These are phyloP conservation scores for Fusarium dlaminii DNA, from an alignment of 2,329 filamentous ascomycete genomes.

Conservation along the genomic window DNA sequence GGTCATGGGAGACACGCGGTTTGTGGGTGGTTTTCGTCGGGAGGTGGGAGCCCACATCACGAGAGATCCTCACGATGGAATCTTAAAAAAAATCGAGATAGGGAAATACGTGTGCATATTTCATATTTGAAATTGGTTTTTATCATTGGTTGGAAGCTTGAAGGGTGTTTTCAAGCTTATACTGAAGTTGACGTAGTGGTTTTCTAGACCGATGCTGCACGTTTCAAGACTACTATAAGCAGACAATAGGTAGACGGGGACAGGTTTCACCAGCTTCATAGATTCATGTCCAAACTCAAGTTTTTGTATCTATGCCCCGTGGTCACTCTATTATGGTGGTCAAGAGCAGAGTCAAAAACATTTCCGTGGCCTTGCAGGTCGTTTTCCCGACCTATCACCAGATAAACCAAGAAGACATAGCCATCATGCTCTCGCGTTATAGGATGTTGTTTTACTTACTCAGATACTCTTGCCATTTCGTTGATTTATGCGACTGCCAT, in stretches of 20 bases:
- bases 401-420: neutral
- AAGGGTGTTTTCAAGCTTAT: neutral
- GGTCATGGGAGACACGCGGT: neutral
- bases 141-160: neutral
- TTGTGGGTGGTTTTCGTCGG: neutral
- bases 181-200: neutral
- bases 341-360: too few relatives aligned
- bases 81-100: neutral
- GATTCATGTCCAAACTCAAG: neutral
- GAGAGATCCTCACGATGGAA: neutral
- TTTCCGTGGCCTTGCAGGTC: neutral
- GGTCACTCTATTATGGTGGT: neutral
- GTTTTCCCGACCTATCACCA: neutral
- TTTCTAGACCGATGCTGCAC: neutral
- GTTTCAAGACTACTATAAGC: neutral
- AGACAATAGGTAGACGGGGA: neutral
- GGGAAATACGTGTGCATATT: neutral
- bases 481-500: neutral
- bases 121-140: neutral
- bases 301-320: too few relatives aligned
- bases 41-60: conserved; percentile 18
- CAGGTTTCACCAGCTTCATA: neutral
- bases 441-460: neutral
- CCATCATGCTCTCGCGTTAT: neutral
- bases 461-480: neutral